Conservation (phyloP, 2,329 filamentous ascomycete genomes). For the Hypomyces perniciosus region DNA sequence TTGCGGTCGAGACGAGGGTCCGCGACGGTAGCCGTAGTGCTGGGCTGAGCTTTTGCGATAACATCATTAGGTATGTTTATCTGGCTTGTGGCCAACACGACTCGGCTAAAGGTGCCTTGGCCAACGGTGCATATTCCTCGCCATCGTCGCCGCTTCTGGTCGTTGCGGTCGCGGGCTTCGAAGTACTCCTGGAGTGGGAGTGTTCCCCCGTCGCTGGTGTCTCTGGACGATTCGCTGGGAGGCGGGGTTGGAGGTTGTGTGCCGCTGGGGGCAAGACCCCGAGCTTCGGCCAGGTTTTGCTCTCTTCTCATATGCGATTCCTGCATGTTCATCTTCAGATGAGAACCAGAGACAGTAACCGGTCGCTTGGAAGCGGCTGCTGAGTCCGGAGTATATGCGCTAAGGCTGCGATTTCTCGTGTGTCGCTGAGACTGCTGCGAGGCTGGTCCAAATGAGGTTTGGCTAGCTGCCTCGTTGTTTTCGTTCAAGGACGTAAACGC, state of each 20-base stretch:
- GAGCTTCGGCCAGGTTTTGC: constrained; percentile 69
- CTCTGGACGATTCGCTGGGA: constrained; percentile 63
- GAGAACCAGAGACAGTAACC: constrained; percentile 64
- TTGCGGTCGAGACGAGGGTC: constrained; percentile 50
- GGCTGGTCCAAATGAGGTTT: constrained; percentile 10
- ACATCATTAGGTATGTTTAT: constrained; percentile 26
- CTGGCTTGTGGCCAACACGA: constrained; percentile 83
- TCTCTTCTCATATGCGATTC: constrained; percentile 61
- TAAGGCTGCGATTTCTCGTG: constrained; percentile 73
- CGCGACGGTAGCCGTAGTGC: constrained; percentile 27
- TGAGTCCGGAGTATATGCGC: constrained; percentile 76
- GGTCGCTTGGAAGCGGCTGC: constrained; percentile 64
- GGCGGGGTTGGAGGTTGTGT: constrained; percentile 72
- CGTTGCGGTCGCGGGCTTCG: constrained; percentile 59
- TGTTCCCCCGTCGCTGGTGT: constrained; percentile 29
- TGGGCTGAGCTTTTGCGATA: constrained; percentile 18
- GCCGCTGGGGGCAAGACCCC: constrained; percentile 61
- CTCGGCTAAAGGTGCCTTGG: constrained; percentile 91
- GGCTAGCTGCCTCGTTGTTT: constrained; percentile 28
- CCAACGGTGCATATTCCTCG: constrained; percentile 74
- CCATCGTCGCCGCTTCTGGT: constrained; percentile 70
- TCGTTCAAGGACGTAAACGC: constrained; percentile 38
- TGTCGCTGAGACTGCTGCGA: constrained; percentile 35
- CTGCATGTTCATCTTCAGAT: constrained; percentile 33
- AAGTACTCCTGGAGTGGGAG: constrained; percentile 54